Base-by-base conservation (phyloP, 2,329 filamentous ascomycete genomes). In the Pseudogymnoascus verrucosus region DNA sequence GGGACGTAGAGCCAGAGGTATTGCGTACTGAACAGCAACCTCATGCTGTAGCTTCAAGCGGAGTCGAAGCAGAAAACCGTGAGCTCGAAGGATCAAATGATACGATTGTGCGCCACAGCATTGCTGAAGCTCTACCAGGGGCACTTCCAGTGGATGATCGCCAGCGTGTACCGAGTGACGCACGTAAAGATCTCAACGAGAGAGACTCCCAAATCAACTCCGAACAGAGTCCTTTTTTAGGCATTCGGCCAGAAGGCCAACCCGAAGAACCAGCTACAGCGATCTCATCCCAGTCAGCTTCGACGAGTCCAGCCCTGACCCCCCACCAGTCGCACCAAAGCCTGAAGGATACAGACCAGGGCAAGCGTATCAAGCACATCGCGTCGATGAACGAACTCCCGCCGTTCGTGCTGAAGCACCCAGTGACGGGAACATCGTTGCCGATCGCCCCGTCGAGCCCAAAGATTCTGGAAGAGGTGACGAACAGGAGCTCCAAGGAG, bases 211-310 rank as follows among this genome's bases (percentile, higher is more conserved):
- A 39, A 47, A 39, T 8, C 6, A 39, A n/a, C 37, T n/a, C 37
- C 7, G 37, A 40, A 16, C 63, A 51, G 10, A 59, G 66, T 57
- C 62, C 70, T 75, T 78, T 79, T 78, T 78, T 78, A 78, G 76
- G 65, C 65, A 64, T 65, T 62, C 59, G 68, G 12, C 65, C 64
- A 37, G 66, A 66, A 68, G 65, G 66, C 62, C 60, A 44, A 40
- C 26, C 19, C 60, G 64, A 62, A 67, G 65, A 59, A 63, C 66
- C 36, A 74, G 71, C 68, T 75, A 75, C 69, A 77, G 74, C 64
- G 75, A 78, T 64, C 71, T 76, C 70, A 75, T 77, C 65, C 72
- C 76, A 64, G 70, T 75, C 67, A 71, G 74, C 62, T 62, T 69
- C 60, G 70, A 75, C 66, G 71, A 76, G 64, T 62, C 67, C 69